Base-by-base conservation (phyloP, 345 rosid genomes). In the Melastoma malabathricum region DNA sequence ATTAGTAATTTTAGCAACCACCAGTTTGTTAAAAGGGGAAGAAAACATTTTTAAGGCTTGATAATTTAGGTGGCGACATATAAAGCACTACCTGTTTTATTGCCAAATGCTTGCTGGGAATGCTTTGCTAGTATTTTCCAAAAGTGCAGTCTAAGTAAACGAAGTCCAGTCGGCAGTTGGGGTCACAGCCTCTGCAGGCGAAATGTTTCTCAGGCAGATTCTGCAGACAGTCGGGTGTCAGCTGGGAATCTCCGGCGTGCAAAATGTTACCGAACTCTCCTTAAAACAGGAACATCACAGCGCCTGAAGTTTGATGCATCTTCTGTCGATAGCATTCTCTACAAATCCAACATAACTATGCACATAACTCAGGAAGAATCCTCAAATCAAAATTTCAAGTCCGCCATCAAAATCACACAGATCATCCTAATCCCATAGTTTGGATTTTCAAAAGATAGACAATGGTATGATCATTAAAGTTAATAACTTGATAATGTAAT, bases 171-270 rank as follows among this genome's bases (percentile, higher is more conserved):
- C 49, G 72, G 54, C 74, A 74, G 46, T 62, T 46, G 9, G 89
- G 82, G 20, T 62, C 45, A 15, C 58, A 45, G n/a, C 83, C 85
- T 58, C 56, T 73, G 64, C 58, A 74, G 52, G 74, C 71, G 12
- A 72, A 25, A 63, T 71, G 75, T 54, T 74, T 89, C 46, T 72
- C 75, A 1, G 90, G 95, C 29, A 89, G 59, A 17, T 52, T 67
- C 50, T 67, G 76, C 14, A 86, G 20, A 39, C 86, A 83, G 59
- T 83, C 94, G 0, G 62, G 62, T 20, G 83, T 81, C 63, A 89
- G 82, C 75, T 95, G 79, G 70, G 94, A 83, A 69, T 89, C 95
- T 69, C 97, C 95, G 17, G 94, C 78, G 74, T 86, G 94, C 67
- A 86, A 77, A 60, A 89, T 75, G 53, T 73, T 79, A 59, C 97